A percentile compares a stretch with the other conserved stretches of the same genome.
Evolutionary conservation across 2,329 filamentous ascomycete genomes (phyloP).

Genomic region (Venturia aucupariae): DNA sequence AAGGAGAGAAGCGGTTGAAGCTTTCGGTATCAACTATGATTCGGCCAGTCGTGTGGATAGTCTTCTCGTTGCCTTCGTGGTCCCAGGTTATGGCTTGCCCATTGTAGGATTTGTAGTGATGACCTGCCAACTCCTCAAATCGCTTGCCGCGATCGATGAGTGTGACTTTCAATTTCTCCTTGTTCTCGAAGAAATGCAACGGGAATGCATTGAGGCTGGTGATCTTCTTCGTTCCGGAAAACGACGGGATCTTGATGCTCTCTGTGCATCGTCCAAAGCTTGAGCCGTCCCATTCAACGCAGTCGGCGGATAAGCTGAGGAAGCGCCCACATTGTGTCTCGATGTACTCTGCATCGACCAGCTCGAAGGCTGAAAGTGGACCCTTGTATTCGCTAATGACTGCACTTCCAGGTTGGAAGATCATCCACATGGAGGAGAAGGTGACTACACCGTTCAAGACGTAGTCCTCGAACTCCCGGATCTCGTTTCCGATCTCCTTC

Average conservation of each 20-base stretch:
- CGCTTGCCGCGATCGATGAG: constrained; percentile 4
- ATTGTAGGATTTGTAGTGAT: constrained; percentile 19
- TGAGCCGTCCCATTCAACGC: constrained; percentile 29
- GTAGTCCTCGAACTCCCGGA: constrained; percentile 20
- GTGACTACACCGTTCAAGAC: constrained; percentile 32
- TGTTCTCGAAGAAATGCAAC: constrained; percentile 34
- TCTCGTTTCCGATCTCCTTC: constrained; percentile 19
- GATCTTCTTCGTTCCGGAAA: constrained; percentile 35
- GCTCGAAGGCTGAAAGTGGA: constrained; percentile 23
- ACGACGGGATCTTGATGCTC: constrained; percentile 19
- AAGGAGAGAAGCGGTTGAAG: constrained; percentile 19
- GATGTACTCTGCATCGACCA: constrained; percentile 17
- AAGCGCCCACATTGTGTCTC: background rate
- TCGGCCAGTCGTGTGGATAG: constrained; percentile 31
- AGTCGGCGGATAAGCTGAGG: constrained; percentile 23
- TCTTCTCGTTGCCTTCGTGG: background rate
- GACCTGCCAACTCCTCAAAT: constrained; percentile 15
- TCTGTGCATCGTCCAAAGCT: constrained; percentile 23
- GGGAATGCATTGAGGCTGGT: constrained; percentile 35
- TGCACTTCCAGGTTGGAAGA: constrained; percentile 30
- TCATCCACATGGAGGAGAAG: constrained; percentile 36
- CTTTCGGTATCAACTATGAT: constrained; percentile 44
- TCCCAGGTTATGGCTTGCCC: constrained; percentile 7
- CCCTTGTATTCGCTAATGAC: constrained; percentile 15
- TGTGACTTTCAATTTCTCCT: constrained; percentile 20